A percentile compares a stretch with the other conserved stretches of the same genome.
Evolutionary conservation across 305 asterid genomes (phyloP).

Genomic region (Solanum hybrid): DNA sequence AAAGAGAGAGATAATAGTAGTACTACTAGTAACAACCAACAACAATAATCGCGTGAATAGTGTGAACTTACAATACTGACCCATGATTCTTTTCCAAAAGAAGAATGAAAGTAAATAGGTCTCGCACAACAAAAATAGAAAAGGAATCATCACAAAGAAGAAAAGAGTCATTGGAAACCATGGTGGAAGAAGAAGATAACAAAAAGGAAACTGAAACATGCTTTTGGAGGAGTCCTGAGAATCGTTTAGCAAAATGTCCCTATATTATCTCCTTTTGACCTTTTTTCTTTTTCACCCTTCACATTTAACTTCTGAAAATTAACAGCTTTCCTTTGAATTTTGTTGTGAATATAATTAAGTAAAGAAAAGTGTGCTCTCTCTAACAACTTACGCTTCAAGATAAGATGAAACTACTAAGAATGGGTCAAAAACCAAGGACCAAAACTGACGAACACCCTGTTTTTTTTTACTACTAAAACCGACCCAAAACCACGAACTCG

Average conservation of each 20-base stretch:
- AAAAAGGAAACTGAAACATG: not conserved
- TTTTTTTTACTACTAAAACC: not conserved
- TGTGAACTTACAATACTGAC: not conserved
- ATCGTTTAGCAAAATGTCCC: not conserved
- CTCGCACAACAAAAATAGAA: not conserved
- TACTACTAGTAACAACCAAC: not conserved
- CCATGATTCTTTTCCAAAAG: not conserved
- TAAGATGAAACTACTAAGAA: not conserved
- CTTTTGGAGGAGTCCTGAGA: not conserved
- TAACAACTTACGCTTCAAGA: not conserved
- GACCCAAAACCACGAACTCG: not conserved
- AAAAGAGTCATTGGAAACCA: not conserved
- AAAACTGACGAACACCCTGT: not conserved
- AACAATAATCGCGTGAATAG: not conserved
- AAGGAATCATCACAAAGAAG: not conserved
- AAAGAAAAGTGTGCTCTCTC: not conserved
- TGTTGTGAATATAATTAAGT: not conserved
- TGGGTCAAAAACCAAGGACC: not conserved
- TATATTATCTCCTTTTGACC: not conserved
- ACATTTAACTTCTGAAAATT: not conserved
- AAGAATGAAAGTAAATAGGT: not conserved
- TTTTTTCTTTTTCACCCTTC: not conserved
- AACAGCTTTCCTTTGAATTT: not conserved
- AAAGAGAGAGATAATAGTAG: not conserved
- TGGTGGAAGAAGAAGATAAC: not conserved